Evolutionary conservation across 2,329 filamentous ascomycete species (phyloP).

Genomic region (Stemphylium vesicarium): DNA sequence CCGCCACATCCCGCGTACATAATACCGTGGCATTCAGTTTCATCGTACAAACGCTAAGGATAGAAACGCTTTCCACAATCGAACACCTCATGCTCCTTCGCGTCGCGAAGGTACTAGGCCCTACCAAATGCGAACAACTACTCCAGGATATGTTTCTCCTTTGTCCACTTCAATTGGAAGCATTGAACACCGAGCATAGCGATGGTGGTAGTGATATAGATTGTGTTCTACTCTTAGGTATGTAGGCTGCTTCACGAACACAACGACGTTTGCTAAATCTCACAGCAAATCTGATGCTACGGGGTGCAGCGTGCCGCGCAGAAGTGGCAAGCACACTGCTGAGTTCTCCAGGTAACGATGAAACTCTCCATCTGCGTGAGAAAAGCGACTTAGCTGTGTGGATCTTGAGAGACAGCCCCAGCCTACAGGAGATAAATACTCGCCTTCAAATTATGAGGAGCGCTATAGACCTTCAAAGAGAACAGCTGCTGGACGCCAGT

Average conservation of each 20-base stretch:
- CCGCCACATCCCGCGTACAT: neutral
- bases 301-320: slow-evolving; percentile 1
- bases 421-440: slow-evolving; percentile 14
- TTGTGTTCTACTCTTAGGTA: slow-evolving; percentile 12
- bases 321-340: slow-evolving; percentile 8
- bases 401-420: slow-evolving; percentile 2
- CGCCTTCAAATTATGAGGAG: slow-evolving; percentile 1
- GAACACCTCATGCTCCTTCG: slow-evolving; percentile 7
- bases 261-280: neutral
- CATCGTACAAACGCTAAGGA: slow-evolving; percentile 3
- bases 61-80: slow-evolving; percentile 3
- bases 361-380: neutral
- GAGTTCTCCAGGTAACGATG: neutral
- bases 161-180: neutral
- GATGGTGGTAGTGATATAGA: neutral
- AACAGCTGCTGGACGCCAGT: slow-evolving; percentile 7
- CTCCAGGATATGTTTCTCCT: slow-evolving; percentile 11
- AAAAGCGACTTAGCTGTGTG: slow-evolving; percentile 7
- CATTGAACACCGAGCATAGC: neutral
- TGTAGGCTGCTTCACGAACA: neutral
- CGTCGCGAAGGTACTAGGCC: slow-evolving; percentile 5
- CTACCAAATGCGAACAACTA: neutral
- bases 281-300: slow-evolving; percentile 11
- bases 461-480: slow-evolving; percentile 2
- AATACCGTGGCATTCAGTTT: slow-evolving; percentile 11